Conservation (phyloP, 805 yeast species). For the Zygosaccharomyces pseudorouxii region DNA sequence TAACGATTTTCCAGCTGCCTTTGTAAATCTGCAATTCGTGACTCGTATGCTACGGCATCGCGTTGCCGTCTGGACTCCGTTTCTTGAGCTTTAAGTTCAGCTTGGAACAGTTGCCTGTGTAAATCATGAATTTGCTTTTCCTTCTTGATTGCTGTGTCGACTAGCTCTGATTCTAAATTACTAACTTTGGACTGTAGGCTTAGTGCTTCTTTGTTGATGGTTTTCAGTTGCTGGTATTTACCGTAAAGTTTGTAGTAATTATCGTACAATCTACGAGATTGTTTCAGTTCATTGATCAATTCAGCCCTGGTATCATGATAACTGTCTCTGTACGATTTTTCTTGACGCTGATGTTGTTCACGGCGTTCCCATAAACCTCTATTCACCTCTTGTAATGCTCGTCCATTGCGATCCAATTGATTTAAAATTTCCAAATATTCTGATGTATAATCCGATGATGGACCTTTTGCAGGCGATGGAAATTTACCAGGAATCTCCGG, state of each 20-base stretch:
- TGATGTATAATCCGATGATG: constrained; percentile 14
- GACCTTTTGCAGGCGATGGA: constrained; percentile 25
- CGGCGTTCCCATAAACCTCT: constrained; percentile 12
- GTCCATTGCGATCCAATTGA: constrained; percentile 27
- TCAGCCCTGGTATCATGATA: constrained; percentile 31
- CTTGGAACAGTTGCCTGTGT: constrained; percentile 23
- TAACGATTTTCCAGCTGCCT: constrained; percentile 8
- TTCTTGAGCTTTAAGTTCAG: constrained; percentile 27
- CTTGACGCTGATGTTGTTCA: constrained; percentile 8
- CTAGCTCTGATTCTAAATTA: constrained; percentile 27
- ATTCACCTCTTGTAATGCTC: constrained; percentile 20
- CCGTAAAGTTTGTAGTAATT: constrained; percentile 33
- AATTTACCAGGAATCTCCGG: constrained; percentile 30
- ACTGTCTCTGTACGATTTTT: constrained; percentile 19
- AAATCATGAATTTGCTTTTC: constrained; percentile 32
- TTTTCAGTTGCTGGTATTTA: constrained; percentile 32
- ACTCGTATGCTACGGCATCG: constrained; percentile 26
- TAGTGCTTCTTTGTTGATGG: constrained; percentile 7
- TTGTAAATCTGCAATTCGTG: constrained; percentile 32
- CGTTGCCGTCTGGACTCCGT: constrained; percentile 19
- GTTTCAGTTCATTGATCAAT: constrained; percentile 33
- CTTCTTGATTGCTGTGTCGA: constrained; percentile 18
- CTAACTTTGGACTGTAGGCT: constrained; percentile 17
- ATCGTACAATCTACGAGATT: constrained; percentile 35
- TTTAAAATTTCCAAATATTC: constrained; percentile 23